phyloP scores from a whole-genome alignment of 139 green algal genomes.

The Pleodorina starrii region DNA sequence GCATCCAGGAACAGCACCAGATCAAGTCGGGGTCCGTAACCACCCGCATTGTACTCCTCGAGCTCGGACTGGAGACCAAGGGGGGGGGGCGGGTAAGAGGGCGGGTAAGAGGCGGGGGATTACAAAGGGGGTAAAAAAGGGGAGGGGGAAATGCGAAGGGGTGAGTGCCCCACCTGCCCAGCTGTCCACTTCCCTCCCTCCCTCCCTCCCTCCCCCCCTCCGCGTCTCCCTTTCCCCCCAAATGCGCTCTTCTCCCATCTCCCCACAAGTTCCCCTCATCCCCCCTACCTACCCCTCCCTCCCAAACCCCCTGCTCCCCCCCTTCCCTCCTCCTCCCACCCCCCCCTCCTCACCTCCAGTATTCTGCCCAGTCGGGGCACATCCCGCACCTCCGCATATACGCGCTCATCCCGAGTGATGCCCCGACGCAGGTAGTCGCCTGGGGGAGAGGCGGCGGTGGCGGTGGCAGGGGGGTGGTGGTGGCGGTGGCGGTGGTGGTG shows the following conservation, averaged over 20 bases:
- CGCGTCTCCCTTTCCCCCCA: neutral
- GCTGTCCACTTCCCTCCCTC: neutral
- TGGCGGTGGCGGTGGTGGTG: too few species aligned
- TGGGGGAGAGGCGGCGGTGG: neutral
- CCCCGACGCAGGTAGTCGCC: slow-evolving; percentile 77
- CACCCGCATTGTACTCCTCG: slow-evolving; percentile 81
- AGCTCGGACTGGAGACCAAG: slow-evolving; percentile 68
- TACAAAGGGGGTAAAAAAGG: neutral
- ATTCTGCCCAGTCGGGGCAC: neutral
- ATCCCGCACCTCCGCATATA: slow-evolving; percentile 78
- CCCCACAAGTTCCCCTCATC: neutral
- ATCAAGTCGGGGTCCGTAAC: slow-evolving; percentile 54
- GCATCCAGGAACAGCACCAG: slow-evolving; percentile 91
- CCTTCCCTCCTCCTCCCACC: neutral
- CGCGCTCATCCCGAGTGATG: slow-evolving; percentile 61
- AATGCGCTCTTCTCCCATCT: neutral
- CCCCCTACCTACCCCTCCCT: neutral
- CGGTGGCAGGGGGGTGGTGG: too few species aligned
- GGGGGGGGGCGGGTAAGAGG: neutral
- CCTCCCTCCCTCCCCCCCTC: neutral
- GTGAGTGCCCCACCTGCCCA: too few species aligned
- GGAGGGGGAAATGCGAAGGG: neutral
- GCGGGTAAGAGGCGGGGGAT: neutral
- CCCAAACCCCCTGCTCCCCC: neutral
- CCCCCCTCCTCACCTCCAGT: slow-evolving; percentile 38